Evolutionary conservation across 2,329 filamentous ascomycete genomes (phyloP), one percentile per base, ranked within the genome.

Genomic region (Lecanoromycetidae sp.): DNA sequence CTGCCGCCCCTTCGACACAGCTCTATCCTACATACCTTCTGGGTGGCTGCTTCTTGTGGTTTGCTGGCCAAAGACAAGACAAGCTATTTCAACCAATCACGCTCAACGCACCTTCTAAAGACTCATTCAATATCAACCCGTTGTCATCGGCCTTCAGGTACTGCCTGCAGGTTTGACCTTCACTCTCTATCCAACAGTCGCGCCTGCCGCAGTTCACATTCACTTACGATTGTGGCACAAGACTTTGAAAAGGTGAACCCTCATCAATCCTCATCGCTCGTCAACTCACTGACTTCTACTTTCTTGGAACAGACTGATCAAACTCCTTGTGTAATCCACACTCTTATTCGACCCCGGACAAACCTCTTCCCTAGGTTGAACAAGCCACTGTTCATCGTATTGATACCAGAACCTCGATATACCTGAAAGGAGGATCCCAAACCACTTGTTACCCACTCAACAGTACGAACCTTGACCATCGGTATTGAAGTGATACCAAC

Each of bases 61-160:
- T 45, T 51, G 49, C 49, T 51, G 49, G 49, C 27, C 48, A 50
- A 44, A 48, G 25, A 45, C 38, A 36, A 30, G 35, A 51, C 39
- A 48, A 51, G 40, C 49, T 45, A 36, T 30, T 27, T 26, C 9
- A 20, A 37, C 22, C 33, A 4, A 46, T 23, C 7, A 46, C 29
- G 17, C 40, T 22, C 30, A 46, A 20, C 20, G 38, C 36, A 19
- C 30, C 15, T 49, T 27, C 35, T 25, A 39, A 7, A 27, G 32
- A n/a, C 10, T 32, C 17, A 27, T 32, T 44, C 48, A 54, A 12
- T 29, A 52, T 54, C 70, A 73, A 69, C 66, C 82, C 5, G 25
- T 44, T 43, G 26, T n/a, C 25, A n/a, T 26, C 26, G 8, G 10
- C 33, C 26, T 30, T 15, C 20, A 23, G 32, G 32, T 39, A 23